Evolutionary conservation across 2,329 filamentous ascomycete species (phyloP).

Genomic region (Fusarium sp.): DNA sequence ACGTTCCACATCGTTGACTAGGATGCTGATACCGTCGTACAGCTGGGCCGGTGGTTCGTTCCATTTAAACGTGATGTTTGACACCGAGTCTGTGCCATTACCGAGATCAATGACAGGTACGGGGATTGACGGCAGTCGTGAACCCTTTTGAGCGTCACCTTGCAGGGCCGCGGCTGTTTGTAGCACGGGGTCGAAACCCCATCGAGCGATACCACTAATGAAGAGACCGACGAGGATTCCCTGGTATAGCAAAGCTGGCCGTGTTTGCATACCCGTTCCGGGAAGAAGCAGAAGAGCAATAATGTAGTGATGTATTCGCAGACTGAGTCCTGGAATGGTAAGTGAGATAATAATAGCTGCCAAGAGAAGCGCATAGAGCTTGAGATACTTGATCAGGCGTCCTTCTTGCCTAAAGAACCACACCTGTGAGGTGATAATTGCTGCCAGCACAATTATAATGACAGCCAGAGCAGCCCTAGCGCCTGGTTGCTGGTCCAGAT

Average conservation of each 20-base stretch:
- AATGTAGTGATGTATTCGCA: constrained; percentile 96
- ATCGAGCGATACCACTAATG: constrained; percentile 89
- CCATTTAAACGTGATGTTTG: constrained; percentile 75
- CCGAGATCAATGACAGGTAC: constrained; percentile 61
- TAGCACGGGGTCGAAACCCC: constrained; percentile 91
- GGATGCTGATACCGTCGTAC: constrained; percentile 81
- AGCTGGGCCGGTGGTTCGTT: constrained; percentile 57
- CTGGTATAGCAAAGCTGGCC: constrained; percentile 87
- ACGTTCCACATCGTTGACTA: constrained; percentile 88
- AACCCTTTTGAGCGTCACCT: constrained; percentile 73
- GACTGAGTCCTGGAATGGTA: constrained; percentile 78
- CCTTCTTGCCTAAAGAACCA: constrained; percentile 90
- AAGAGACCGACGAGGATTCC: constrained; percentile 91
- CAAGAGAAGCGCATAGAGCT: constrained; percentile 79
- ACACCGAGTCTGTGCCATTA: constrained; percentile 57
- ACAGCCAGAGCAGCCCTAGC: constrained; percentile 84
- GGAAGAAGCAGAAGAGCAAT: constrained; percentile 87
- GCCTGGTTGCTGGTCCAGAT: constrained; percentile 89
- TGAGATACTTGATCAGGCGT: constrained; percentile 80
- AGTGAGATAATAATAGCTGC: constrained; percentile 76
- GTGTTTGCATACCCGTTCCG: constrained; percentile 88
- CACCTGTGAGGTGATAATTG: constrained; percentile 79
- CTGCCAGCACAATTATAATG: constrained; percentile 77
- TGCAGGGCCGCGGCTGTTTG: constrained; percentile 82
- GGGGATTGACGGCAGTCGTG: constrained; percentile 68